Conservation (phyloP, 2,329 filamentous ascomycete genomes). For the Verticillium dahliae region DNA sequence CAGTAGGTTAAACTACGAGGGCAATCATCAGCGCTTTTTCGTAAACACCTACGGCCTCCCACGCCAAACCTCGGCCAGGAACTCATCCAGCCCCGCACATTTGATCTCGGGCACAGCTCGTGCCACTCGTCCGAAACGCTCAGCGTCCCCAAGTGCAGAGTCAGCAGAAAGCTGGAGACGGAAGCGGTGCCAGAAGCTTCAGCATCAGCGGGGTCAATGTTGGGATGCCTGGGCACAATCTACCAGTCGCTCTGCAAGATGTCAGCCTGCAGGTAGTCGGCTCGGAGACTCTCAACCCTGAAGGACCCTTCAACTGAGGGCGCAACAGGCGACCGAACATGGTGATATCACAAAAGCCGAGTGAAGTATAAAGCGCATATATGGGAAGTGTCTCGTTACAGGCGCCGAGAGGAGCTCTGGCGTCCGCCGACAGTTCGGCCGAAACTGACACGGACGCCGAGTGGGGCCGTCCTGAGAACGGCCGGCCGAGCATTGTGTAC, state of each 20-base stretch:
- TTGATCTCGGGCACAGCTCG: slow-evolving; percentile 32
- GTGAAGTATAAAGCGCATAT: slow-evolving; percentile 2
- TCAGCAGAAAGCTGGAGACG: slow-evolving; percentile 26
- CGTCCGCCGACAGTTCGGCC: not conserved
- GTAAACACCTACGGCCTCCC: slow-evolving; percentile 19
- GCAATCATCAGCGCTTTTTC: too few relatives aligned
- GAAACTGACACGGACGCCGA: not conserved
- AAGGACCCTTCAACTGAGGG: slow-evolving; percentile 17
- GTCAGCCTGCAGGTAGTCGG: slow-evolving; percentile 40
- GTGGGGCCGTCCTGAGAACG: not conserved
- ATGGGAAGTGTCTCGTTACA: too few relatives aligned
- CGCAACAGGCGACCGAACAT: too few relatives aligned
- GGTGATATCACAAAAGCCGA: slow-evolving; percentile 23
- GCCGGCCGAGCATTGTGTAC: too few relatives aligned
- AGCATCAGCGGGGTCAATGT: slow-evolving; percentile 13
- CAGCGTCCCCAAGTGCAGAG: slow-evolving; percentile 25
- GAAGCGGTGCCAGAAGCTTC: not conserved
- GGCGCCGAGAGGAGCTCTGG: not conserved
- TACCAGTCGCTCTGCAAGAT: slow-evolving; percentile 32
- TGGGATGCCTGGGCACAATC: slow-evolving; percentile 19
- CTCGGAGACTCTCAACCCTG: slow-evolving; percentile 34
- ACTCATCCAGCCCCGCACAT: slow-evolving; percentile 33
- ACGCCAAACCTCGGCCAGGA: slow-evolving; percentile 31
- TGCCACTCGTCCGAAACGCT: slow-evolving; percentile 37
- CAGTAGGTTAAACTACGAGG: too few relatives aligned